Evolutionary conservation across 441 rosid species (phyloP).

Genomic region (Corymbia citriodora): DNA sequence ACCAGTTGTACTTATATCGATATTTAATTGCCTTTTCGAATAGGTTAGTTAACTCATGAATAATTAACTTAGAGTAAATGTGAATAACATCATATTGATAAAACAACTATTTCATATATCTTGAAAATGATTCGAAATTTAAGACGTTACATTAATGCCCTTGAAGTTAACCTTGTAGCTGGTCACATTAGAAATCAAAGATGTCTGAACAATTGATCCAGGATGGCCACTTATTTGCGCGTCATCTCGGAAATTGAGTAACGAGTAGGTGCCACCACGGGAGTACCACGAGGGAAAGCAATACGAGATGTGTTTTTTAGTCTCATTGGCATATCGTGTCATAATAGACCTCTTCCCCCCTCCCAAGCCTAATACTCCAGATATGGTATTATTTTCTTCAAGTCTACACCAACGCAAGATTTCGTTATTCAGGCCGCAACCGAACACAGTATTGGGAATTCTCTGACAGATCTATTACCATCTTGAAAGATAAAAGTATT

Average conservation of each 20-base stretch:
- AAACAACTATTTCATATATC: too few species aligned
- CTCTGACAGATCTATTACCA: neutral
- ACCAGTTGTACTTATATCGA: too few species aligned
- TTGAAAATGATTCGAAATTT: too few species aligned
- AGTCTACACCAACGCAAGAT: neutral
- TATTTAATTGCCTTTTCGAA: too few species aligned
- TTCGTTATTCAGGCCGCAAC: neutral
- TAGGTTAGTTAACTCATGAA: too few species aligned
- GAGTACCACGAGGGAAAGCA: neutral
- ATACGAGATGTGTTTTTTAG: neutral
- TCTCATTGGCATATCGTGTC: neutral
- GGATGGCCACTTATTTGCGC: neutral
- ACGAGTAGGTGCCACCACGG: neutral
- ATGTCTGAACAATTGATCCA: neutral
- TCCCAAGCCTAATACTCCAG: neutral
- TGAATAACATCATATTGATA: too few species aligned
- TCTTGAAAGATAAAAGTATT: neutral
- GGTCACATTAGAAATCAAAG: neutral
- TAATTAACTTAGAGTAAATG: too few species aligned
- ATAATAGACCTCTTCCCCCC: neutral
- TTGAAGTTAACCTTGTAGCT: neutral
- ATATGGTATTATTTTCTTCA: neutral
- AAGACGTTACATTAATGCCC: neutral
- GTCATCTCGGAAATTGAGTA: neutral
- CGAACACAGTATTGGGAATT: neutral